Percentiles rank a stretch among this genome's conserved stretches.
Conservation (phyloP, 2,329 filamentous ascomycete species). For the Pseudogymnoascus sp. region DNA sequence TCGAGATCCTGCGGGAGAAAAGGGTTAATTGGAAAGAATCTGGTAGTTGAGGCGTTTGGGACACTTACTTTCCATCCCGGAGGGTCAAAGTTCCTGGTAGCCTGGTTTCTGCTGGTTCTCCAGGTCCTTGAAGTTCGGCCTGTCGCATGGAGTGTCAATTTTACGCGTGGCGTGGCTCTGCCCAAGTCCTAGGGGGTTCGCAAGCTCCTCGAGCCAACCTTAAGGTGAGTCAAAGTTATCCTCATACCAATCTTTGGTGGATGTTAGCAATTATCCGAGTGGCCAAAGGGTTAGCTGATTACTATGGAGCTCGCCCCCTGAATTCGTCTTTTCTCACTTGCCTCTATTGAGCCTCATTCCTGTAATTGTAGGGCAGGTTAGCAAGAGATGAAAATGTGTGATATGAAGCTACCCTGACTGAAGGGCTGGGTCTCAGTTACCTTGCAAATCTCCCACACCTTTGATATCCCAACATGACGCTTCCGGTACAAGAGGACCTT, state of each 20-base stretch:
- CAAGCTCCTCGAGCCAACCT: neutral
- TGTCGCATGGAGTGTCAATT: neutral
- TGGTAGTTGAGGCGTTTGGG: neutral
- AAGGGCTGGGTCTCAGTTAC: neutral
- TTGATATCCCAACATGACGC: neutral
- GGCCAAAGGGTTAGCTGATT: neutral
- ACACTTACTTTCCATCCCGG: neutral
- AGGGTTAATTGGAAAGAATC: neutral
- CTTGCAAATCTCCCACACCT: neutral
- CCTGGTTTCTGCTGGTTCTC: neutral
- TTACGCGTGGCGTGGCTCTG: neutral
- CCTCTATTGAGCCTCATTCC: neutral
- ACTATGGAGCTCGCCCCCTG: neutral
- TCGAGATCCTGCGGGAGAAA: neutral
- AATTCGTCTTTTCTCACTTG: neutral
- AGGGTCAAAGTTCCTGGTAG: neutral
- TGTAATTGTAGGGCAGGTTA: neutral
- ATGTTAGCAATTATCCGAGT: neutral
- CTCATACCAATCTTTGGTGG: neutral
- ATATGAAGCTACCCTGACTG: neutral
- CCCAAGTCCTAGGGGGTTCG: neutral
- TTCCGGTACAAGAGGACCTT: neutral
- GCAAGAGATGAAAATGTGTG: neutral
- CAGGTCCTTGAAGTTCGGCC: neutral
- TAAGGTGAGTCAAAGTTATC: neutral